Base-by-base conservation (phyloP, 768 basidiomycete genomes). In the Pisolithus microcarpus region DNA sequence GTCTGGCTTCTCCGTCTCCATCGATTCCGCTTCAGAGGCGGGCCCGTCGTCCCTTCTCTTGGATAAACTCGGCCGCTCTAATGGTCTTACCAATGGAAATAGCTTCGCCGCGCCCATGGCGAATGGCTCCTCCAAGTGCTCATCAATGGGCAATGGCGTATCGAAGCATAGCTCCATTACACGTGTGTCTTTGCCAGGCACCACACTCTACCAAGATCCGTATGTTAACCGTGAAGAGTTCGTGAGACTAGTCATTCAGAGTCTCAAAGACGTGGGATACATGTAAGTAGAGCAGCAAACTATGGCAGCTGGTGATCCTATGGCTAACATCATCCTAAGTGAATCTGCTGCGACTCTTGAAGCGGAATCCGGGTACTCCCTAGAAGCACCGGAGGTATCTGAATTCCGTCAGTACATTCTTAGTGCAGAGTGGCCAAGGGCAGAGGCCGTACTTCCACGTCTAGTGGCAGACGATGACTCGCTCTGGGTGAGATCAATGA, bases 291-390 rank as follows among this genome's bases (percentile, higher is more conserved):
- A 4, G 5, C 36, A 31, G 39, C 15, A 53, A 38, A 43, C 18
- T 52, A 40, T 26, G 40, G 48, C 46, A 42, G 28, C 47, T 24
- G 39, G 50, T 46, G 44, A 58, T 54, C n/a, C 40, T 49, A 60
- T 51, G 53, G 38, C 52, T 53, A 58, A 39, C 24, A 39, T 38
- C 43, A 52, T 28, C 58, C 52, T 61, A 97, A 23, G 93, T 53
- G 87, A 92, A 73, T 86, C 91, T 23, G 93, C 93, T 23, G 79
- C 84, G 16, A 87, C 85, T 2, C 76, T 97, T 48, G 91, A 96
- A 69, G 87, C 85, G 5, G 93, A 97, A 69, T 96, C 93, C 7
- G 94, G 93, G 6, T 95, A 90, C 69, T 73, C 81, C 37, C 79
- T 94, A 72, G 92, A 96, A 63, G 75, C 82, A 19, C 70, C 79